Evolutionary conservation across 768 basidiomycete species (phyloP).

Genomic region (Lentinula aciculospora): DNA sequence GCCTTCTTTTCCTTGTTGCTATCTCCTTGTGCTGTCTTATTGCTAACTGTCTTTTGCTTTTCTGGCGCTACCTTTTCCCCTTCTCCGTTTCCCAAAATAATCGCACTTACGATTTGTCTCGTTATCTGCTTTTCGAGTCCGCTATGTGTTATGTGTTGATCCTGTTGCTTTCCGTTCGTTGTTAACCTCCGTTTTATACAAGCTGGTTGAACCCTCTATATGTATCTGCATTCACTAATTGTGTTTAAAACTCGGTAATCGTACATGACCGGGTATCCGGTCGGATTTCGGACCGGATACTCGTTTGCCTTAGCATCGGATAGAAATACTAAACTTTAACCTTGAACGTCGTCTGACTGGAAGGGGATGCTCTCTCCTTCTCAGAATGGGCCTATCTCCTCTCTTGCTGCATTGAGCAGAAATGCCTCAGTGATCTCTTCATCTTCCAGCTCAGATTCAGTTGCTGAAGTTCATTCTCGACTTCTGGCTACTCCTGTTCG

Average conservation of each 20-base stretch:
- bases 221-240: no score
- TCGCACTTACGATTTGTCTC: neutral
- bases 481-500: slow-evolving; percentile 34
- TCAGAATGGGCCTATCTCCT: slow-evolving; percentile 5
- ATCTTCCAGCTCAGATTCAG: slow-evolving; percentile 50
- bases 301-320: neutral
- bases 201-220: no score
- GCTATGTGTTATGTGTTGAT: neutral
- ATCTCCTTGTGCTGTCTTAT: neutral
- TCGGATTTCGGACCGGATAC: slow-evolving; percentile 1
- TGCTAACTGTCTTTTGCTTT: slow-evolving; percentile 16
- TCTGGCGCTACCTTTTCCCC: neutral
- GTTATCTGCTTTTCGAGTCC: neutral
- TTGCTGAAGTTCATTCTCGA: slow-evolving; percentile 10
- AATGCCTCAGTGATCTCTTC: slow-evolving; percentile 75
- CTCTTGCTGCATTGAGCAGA: slow-evolving; percentile 62
- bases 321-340: no score
- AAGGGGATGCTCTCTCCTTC: slow-evolving; percentile 9
- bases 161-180: slow-evolving; percentile 1
- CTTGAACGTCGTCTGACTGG: neutral
- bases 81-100: neutral
- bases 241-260: no score
- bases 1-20: neutral
- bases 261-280: neutral
- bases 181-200: slow-evolving; percentile 9